Base-by-base conservation (phyloP, 176 grass and related monocot species). In the Saccharum officinarum region DNA sequence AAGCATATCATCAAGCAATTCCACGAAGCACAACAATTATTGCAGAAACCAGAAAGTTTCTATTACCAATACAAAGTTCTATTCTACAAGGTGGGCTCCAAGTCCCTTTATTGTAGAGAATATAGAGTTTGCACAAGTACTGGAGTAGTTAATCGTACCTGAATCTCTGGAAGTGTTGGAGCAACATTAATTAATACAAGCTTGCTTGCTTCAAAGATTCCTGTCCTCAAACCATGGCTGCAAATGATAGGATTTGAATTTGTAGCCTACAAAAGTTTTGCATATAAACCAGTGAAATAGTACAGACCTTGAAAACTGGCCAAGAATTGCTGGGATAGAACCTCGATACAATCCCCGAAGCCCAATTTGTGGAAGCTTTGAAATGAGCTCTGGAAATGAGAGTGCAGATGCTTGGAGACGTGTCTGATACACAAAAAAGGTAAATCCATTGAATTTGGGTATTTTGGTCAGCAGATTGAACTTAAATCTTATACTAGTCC, bases 141-240 rank as follows among this genome's bases (percentile, higher is more conserved):
- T 78, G 25, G 11, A 75, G 45, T 52, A 75, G 57, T 62, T 28
- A 50, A 73, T 46, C 50, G 9, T 86, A 98, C 96, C 91, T 98
- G 96, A 78, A 98, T 90, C 42, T 98, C 96, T 25, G 89, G 91
- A 71, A 98, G 93, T 70, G 84, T 92, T 86, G 96, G 96, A 87
- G 93, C 96, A 5, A 98, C 85, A 90, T 84, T 95, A 78, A 87
- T 71, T 65, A 98, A 87, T 10, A 98, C 88, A 54, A 98, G 89
- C 82, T 87, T 98, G 83, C 84, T 98, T 83, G 95, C 95, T 90
- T 98, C 95, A 66, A 95, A 98, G 44, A 98, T 98, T 76, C 95
- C 95, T 85, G 93, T 98, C 77, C 95, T 90, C 89, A 98, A 90
- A 88, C 95, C 95, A 78, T 98, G 95, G 73, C 95, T 98, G 89